Base-by-base conservation (phyloP, 495 filamentous ascomycete species). In the Pseudoneurospora amorphoporcata region DNA sequence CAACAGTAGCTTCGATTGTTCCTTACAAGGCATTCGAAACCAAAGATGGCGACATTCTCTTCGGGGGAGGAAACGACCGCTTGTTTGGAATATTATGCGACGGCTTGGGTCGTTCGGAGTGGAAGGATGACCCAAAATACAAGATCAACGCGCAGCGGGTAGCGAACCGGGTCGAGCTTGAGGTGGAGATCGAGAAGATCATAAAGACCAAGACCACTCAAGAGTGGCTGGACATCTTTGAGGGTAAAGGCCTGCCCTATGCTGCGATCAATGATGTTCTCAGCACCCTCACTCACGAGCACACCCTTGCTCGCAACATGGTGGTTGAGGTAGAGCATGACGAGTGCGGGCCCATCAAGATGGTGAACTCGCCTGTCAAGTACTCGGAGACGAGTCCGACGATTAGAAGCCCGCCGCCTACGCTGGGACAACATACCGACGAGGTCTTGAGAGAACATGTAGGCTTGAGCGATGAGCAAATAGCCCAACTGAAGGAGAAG, bases 361-460 rank as follows among this genome's bases (percentile, higher is more conserved):
- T 98, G 71, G 89, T 99, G 35, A 97, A 95, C 77, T 94, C 95
- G n/a, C 95, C 95, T 0, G 89, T 99, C 73, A 99, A 99, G 80
- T 98, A 93, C 81, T 97, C 93, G 10, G 88, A 94, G 69, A 90
- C 91, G 10, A 88, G 85, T 71, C 93, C 95, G 2, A 85, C 89
- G n/a, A 88, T 97, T 16, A 83, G 95, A 5, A 92, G 83, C 7
- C 88, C 93, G 29, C 95, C 95, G 61, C 95, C 95, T 12, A 91
- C 90, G 4, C 82, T 99, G 53, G 95, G 95, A 0, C 90, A 99
- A 79, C 95, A 99, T 82, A 98, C 95, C 2, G 86, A 95, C 75
- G 94, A 98, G 81, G 85, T 99, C 3, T 82, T 99, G 71, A 74
- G 81, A 37, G 87, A 89, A 2, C 75, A 92, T 37, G 81, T 98